Conservation (phyloP, 2,329 filamentous ascomycete species). For the Penicillium sp. region DNA sequence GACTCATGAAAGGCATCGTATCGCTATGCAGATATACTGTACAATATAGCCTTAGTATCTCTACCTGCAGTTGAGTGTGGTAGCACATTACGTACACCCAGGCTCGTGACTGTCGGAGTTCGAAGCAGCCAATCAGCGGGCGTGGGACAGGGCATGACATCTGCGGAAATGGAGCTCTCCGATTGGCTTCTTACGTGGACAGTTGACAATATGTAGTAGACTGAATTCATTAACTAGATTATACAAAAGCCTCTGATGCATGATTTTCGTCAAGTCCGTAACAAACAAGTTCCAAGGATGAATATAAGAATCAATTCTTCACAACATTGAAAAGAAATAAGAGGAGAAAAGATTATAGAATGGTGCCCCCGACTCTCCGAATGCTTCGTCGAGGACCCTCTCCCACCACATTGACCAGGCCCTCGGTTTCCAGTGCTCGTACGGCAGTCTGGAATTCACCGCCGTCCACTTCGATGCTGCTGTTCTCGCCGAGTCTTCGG, state of each 20-base stretch:
- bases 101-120: too few species aligned
- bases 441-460: constrained; percentile 81
- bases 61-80: too few species aligned
- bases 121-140: too few species aligned
- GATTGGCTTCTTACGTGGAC: background rate
- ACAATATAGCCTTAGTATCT: too few species aligned
- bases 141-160: too few species aligned
- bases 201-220: too few species aligned
- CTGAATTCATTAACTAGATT: background rate
- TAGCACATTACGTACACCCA: too few species aligned
- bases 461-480: constrained; percentile 65
- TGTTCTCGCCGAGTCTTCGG: constrained; percentile 67
- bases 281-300: background rate
- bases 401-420: constrained; percentile 71
- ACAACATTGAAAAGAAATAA: background rate
- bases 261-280: background rate
- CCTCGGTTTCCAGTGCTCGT: constrained; percentile 77
- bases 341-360: background rate
- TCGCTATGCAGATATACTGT: too few species aligned
- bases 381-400: constrained; percentile 81
- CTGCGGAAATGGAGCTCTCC: background rate
- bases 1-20: too few species aligned
- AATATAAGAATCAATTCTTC: background rate
- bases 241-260: too few species aligned
- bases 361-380: constrained; percentile 62